Conservation (phyloP, 345 rosid species). For the Moricandia moricandioides region DNA sequence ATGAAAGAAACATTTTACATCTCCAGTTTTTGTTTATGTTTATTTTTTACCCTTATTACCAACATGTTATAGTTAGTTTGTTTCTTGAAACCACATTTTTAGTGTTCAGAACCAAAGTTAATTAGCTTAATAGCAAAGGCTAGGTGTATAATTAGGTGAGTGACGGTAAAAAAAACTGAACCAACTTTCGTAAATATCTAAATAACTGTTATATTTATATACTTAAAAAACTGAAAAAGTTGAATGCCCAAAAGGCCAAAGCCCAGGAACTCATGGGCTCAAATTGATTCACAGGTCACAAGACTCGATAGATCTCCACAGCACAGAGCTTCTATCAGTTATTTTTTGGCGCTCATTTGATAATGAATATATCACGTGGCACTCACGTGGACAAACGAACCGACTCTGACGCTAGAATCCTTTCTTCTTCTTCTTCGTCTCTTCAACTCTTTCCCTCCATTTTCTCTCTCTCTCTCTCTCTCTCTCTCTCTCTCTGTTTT, state of each 20-base stretch:
- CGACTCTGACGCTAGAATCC: neutral
- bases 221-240: too few species aligned
- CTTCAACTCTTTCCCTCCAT: neutral
- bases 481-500: neutral
- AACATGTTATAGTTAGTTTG: too few species aligned
- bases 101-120: too few species aligned
- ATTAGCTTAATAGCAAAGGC: too few species aligned
- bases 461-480: neutral
- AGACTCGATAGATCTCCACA: neutral
- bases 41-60: neutral
- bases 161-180: too few species aligned
- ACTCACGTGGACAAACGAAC: neutral
- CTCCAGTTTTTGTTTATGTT: neutral
- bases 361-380: neutral
- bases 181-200: too few species aligned
- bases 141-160: too few species aligned
- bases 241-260: too few species aligned
- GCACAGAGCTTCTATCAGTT: neutral
- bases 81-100: too few species aligned
- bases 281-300: neutral
- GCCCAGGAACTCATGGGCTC: too few species aligned
- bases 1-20: neutral
- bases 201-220: too few species aligned
- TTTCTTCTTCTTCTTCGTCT: neutral
- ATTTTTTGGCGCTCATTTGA: neutral